These are phyloP conservation scores for Irpex rosettiformis DNA, from an alignment of 1,284 basidiomycete genomes.

Conservation along the genomic window DNA sequence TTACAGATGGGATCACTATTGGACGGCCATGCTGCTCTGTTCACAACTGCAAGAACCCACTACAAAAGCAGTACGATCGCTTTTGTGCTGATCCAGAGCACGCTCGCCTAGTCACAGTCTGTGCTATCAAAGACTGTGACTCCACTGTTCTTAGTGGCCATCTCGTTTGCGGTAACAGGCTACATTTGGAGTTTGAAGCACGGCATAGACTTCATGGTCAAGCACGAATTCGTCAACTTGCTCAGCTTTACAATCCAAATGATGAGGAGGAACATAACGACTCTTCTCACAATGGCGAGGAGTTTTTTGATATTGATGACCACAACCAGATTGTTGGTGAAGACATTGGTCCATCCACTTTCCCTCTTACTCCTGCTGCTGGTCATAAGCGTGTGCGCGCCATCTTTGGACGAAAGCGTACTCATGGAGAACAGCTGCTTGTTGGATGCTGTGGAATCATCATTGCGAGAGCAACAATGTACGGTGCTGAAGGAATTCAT, in stretches of 20 bases:
- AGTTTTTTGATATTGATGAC: neutral
- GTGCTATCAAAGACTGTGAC: neutral
- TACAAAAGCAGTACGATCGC: neutral
- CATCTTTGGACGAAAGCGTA: slow-evolving; percentile 18
- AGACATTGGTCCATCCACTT: neutral
- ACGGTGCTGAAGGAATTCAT: slow-evolving; percentile 20
- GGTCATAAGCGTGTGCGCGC: slow-evolving; percentile 8
- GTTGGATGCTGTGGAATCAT: slow-evolving; percentile 23
- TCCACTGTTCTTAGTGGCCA: neutral
- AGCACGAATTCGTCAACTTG: neutral
- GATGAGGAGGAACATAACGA: neutral
- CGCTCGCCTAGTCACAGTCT: neutral
- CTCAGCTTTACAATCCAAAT: neutral
- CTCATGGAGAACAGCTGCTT: slow-evolving; percentile 21
- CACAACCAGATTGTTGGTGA: neutral
- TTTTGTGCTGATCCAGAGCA: slow-evolving; percentile 1
- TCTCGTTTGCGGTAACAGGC: neutral
- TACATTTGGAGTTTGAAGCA: neutral
- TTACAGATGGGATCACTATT: slow-evolving; percentile 7
- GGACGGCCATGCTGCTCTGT: slow-evolving; percentile 9
- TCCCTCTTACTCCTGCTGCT: neutral
- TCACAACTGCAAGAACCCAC: slow-evolving; percentile 1
- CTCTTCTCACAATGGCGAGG: neutral
- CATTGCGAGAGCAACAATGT: slow-evolving; percentile 18
- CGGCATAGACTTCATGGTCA: neutral